phyloP scores from a whole-genome alignment of 2,329 filamentous ascomycete species.

The Fusarium foetens region DNA sequence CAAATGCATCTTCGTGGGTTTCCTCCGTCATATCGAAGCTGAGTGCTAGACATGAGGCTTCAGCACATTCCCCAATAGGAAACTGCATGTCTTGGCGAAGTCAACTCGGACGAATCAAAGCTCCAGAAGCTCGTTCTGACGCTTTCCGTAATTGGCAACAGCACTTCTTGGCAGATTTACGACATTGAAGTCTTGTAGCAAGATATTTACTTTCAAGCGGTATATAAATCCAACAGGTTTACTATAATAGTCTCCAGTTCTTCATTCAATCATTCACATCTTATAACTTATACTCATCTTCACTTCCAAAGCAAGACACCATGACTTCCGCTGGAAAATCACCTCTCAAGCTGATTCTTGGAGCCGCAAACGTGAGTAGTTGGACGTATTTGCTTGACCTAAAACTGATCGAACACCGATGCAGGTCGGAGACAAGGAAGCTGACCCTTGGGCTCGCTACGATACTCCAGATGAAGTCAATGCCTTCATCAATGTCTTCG shows the following conservation, averaged over 20 bases:
- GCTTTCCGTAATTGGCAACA: not conserved
- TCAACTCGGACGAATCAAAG: not conserved
- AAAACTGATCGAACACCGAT: not conserved
- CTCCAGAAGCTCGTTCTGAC: too few relatives aligned
- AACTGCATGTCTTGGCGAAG: constrained; percentile 6
- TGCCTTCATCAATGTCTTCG: constrained; percentile 27
- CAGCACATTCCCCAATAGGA: not conserved
- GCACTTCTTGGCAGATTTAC: constrained; percentile 7
- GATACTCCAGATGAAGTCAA: constrained; percentile 44
- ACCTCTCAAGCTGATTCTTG: constrained; percentile 32
- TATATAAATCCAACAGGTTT: not conserved
- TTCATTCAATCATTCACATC: too few relatives aligned
- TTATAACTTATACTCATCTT: not conserved
- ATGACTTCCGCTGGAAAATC: constrained; percentile 12
- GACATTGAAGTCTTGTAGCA: too few relatives aligned
- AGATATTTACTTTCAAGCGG: not conserved
- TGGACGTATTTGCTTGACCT: fast-evolving
- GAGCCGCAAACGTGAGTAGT: constrained; percentile 21
- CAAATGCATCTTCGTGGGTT: not conserved
- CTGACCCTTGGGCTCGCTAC: constrained; percentile 40
- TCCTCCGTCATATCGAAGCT: too few relatives aligned
- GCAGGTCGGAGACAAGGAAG: constrained; percentile 38
- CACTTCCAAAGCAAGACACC: not conserved
- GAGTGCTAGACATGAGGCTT: fast-evolving
- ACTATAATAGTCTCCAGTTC: fast-evolving